Evolutionary conservation across 306 rosid species (phyloP), one percentile per base, ranked within the genome.

Genomic region (Mimosa bimucronata): DNA sequence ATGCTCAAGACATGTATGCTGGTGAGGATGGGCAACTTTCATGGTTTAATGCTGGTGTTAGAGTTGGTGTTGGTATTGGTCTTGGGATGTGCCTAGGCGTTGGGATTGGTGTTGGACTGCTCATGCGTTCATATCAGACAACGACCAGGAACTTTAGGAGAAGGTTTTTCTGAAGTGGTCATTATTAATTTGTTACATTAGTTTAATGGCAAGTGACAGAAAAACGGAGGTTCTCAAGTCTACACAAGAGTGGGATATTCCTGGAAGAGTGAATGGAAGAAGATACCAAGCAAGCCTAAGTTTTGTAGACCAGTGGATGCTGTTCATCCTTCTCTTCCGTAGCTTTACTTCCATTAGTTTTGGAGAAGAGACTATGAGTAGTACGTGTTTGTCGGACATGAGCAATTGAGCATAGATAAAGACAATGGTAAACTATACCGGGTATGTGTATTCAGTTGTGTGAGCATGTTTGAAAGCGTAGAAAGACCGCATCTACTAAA

Each of bases 1-100:
- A 94, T 71, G 15, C 86, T 46, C 94, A 89, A 74, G 98, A 94
- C 9, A 85, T 91, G 92, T 94, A 91, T 73, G 52, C 72, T 0
- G 94, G 91, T 1, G 98, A 91, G 79, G 98, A 90, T 7, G 95
- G 98, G 38, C 98, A 94, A 60, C 97, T 94, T 40, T 73, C 98
- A 2, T 91, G 97, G 98, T 91, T 94, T 79, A 91, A 94, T 86
- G 97, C 97, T 9, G 98, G 98, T 58, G 98, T 94, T 79, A 89
- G 98, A 84, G 98, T 91, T 73, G 98, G 98, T 41, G 98, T 94
- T 76, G 98, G 98, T 25, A 90, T 94, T 73, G 92, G 98, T 66
- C 98, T 94, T 79, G 97, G 98, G 70, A 89, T 94, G 97, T 94
- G 98, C 37, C 90, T 94, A 9, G 98, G 98, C 58, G 60, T 94